A percentile compares a stretch with the other conserved stretches of the same genome.
Evolutionary conservation across 2,329 filamentous ascomycete species (phyloP).

Genomic region (Biscogniauxia mediterranea): DNA sequence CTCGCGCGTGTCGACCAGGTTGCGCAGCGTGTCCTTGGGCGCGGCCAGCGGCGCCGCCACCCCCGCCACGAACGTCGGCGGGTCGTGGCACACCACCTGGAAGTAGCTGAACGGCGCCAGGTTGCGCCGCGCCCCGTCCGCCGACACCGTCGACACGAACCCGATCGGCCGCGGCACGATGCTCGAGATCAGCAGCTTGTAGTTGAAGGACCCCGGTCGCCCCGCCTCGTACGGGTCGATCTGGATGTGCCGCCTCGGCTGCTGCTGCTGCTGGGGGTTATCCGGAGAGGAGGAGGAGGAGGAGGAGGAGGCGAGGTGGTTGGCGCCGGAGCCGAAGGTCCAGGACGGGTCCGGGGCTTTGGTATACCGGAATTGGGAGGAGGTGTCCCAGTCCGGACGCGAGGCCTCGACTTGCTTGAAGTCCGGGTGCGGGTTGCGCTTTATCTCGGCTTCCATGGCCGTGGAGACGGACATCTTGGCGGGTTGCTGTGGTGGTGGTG

Average conservation of each 20-base stretch:
- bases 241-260: slow-evolving; percentile 64
- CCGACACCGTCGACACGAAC: slow-evolving; percentile 54
- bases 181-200: slow-evolving; percentile 85
- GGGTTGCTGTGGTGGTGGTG: background rate
- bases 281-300: slow-evolving; percentile 16
- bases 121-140: slow-evolving; percentile 65
- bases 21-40: slow-evolving; percentile 77
- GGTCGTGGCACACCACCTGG: slow-evolving; percentile 80
- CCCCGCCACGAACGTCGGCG: slow-evolving; percentile 72
- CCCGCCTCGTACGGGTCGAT: slow-evolving; percentile 79
- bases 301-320: slow-evolving; percentile 39
- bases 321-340: slow-evolving; percentile 65
- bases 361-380: slow-evolving; percentile 51
- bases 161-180: slow-evolving; percentile 81
- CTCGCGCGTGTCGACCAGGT: slow-evolving; percentile 69
- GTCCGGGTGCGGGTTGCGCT: slow-evolving; percentile 70
- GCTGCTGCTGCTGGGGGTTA: background rate
- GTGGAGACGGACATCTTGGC: slow-evolving; percentile 27
- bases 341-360: slow-evolving; percentile 65
- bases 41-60: slow-evolving; percentile 43
- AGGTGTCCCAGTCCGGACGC: slow-evolving; percentile 58
- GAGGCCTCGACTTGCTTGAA: slow-evolving; percentile 70
- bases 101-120: slow-evolving; percentile 88
- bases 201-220: slow-evolving; percentile 70
- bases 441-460: slow-evolving; percentile 36